Conservation (phyloP, 805 yeast genomes). For the Wickerhamiella kurtzmanii region DNA sequence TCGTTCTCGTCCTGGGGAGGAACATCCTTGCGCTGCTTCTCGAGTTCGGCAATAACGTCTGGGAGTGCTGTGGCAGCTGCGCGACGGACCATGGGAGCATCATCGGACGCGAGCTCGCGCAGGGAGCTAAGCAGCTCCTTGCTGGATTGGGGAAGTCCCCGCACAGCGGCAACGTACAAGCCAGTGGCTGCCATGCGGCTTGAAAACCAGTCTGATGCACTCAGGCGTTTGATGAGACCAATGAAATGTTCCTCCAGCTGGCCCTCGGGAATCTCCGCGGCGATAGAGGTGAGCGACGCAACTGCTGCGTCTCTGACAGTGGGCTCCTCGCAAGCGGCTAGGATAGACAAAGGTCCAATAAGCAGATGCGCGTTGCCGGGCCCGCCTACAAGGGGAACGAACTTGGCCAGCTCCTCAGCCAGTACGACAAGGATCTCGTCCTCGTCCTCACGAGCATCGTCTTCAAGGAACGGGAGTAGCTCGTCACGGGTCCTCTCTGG, state of each 20-base stretch:
- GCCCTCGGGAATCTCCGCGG: conserved; percentile 41
- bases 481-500: conserved; percentile 85
- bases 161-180: conserved; percentile 29
- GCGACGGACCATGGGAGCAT: conserved; percentile 95
- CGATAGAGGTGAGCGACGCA: conserved; percentile 61
- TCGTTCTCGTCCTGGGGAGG: neutral
- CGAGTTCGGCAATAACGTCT: conserved; percentile 45
- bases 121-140: conserved; percentile 53
- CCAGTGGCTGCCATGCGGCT: conserved; percentile 86
- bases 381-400: conserved; percentile 86
- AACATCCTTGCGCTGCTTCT: conserved; percentile 3
- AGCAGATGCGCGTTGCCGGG: conserved; percentile 43
- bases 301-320: conserved; percentile 91
- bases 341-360: conserved; percentile 56
- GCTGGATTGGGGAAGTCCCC: conserved; percentile 28
- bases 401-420: conserved; percentile 79
- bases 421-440: conserved; percentile 93
- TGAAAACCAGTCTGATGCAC: conserved; percentile 90
- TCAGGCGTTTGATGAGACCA: conserved; percentile 62
- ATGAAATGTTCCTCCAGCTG: conserved; percentile 57
- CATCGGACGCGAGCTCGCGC: conserved; percentile 66
- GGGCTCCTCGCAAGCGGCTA: conserved; percentile 92
- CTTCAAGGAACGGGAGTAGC: conserved; percentile 77
- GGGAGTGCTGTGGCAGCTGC: conserved; percentile 86
- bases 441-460: conserved; percentile 66